Evolutionary conservation across 495 filamentous ascomycete genomes (phyloP).

Genomic region (Podospora australis): DNA sequence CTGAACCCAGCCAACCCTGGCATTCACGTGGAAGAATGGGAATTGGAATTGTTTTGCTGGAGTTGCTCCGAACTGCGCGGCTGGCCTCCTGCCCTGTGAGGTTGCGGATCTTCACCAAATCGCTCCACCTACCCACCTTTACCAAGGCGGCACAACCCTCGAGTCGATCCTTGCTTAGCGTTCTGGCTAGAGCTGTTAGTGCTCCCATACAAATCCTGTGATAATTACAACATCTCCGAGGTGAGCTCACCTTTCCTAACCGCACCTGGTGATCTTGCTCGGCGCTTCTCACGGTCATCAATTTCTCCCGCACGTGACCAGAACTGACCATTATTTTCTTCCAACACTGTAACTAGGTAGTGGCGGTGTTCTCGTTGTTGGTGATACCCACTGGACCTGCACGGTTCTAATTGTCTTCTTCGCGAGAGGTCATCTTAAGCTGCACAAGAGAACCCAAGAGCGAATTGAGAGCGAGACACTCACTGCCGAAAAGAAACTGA

Average conservation of each 20-base stretch:
- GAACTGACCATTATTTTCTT: constrained; percentile 1
- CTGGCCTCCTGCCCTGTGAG: not conserved
- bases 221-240: not conserved
- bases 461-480: too few relatives aligned
- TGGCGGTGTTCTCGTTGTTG: too few relatives aligned
- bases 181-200: not conserved
- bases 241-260: not conserved
- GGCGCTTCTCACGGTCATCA: not conserved
- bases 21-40: not conserved
- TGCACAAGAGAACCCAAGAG: too few relatives aligned
- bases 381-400: too few relatives aligned
- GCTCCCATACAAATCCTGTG: not conserved
- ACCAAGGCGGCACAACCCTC: constrained; percentile 5
- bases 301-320: too few relatives aligned
- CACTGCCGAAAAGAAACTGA: not conserved
- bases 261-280: not conserved
- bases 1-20: not conserved
- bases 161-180: not conserved
- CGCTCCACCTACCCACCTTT: too few relatives aligned
- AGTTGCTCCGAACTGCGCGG: not conserved
- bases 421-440: not conserved
- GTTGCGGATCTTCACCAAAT: too few relatives aligned
- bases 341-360: too few relatives aligned
- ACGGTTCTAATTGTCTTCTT: not conserved
- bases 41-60: too few relatives aligned